Evolutionary conservation across 1,284 basidiomycete species (phyloP).

Genomic region (Fomitopsis palustris): DNA sequence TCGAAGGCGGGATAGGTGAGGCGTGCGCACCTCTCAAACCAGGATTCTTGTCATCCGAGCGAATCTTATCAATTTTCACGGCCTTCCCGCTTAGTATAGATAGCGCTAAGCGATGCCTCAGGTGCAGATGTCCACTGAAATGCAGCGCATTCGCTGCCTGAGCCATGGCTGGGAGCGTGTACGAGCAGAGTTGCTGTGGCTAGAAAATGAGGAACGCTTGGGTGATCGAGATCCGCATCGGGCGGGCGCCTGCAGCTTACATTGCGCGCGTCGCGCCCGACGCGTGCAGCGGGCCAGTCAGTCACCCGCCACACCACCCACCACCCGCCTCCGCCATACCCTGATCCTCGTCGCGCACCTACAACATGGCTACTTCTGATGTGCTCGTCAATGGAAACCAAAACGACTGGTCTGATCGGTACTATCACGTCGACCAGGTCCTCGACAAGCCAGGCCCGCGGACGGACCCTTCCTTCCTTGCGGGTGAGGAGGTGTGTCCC

Average conservation of each 20-base stretch:
- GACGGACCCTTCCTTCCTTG: conserved; percentile 70
- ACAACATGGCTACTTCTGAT: conserved; percentile 28
- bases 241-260: conserved; percentile 2
- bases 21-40: conserved; percentile 74
- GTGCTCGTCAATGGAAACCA: conserved; percentile 24
- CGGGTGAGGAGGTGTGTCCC: conserved; percentile 63
- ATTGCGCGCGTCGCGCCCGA: background rate
- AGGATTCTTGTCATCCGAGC: conserved; percentile 90
- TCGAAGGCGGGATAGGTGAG: background rate
- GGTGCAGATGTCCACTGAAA: conserved; percentile 79
- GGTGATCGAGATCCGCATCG: conserved; percentile 5
- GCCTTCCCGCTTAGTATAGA: conserved; percentile 87
- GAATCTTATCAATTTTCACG: conserved; percentile 86
- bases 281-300: background rate
- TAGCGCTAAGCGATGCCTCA: conserved; percentile 85
- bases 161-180: conserved; percentile 32
- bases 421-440: conserved; percentile 79
- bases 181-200: background rate
- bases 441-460: conserved; percentile 79
- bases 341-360: background rate
- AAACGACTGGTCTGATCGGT: conserved; percentile 69
- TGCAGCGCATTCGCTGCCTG: conserved; percentile 41
- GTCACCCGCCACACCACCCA: background rate
- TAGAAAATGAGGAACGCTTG: background rate
- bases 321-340: background rate